Base-by-base conservation (phyloP, 495 filamentous ascomycete genomes). In the Aspergillus cavernicola region DNA sequence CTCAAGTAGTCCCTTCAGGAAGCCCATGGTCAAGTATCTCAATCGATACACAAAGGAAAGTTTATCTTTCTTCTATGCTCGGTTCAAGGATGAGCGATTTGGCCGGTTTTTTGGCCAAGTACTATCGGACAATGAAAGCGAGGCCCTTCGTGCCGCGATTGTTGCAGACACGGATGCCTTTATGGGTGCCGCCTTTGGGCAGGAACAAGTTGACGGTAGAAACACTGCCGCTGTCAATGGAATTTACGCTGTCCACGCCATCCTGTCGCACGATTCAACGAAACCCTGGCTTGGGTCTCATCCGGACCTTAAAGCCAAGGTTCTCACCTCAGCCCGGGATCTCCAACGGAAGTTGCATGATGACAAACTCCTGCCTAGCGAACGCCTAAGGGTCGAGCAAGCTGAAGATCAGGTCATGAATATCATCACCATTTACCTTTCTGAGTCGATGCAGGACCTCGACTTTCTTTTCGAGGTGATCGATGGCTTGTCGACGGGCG, bases 71-170 rank as follows among this genome's bases (percentile, higher is more conserved):
- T 86, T 96, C 59, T 69, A 82, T 6, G 78, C 81, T 36, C 86
- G 84, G 58, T 73, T 97, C 50, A 83, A 85, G 49, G 88, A 97
- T 50, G 77, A 88, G 61, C 84, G 84, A 39, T 93, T 93, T 60
- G 93, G 95, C 12, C 85, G 95, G n/a, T 92, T 99, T 68, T 86
- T 97, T 47, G 88, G 89, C 8, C 95, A 99, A 62, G 81, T 96
- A n/a, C 76, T 97, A 22, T 80, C 79, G 2, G 80, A 96, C 57
- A 77, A 85, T 1, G 83, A 83, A 22, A 93, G 89, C 62, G 85
- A 81, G 37, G 76, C 83, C 2, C 72, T 97, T 31, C 82, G 95
- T 29, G 80, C 87, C 38, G 82, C 83, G 8, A 83, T 95, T 4
- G 82, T 85, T 18, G 78, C 80, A 18, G 88, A 95, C 56, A 79